Evolutionary conservation across 176 grass and related monocot species (phyloP), one percentile per base, ranked within the genome.

Genomic region (Canna indica): DNA sequence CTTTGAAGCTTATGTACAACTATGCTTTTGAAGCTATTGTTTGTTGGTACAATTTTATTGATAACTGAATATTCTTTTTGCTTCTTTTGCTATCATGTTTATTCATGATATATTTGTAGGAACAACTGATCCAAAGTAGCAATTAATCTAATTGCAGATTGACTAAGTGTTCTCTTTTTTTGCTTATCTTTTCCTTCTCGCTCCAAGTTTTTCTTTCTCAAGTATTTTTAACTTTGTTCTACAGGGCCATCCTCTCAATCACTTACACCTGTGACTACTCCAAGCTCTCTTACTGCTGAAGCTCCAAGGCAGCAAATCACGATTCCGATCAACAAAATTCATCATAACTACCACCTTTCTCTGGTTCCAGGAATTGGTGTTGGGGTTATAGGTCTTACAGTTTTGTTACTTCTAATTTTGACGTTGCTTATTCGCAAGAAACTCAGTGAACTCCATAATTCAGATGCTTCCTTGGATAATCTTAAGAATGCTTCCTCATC

Each of bases 331-430:
- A 85, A 70, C 30, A 83, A 63, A 80, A 70, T 72, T 38, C 79
- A 46, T 2, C 80, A 79, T 34, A 73, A 74, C 53, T 87, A 87
- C 73, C 82, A 80, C 53, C 76, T 99, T 69, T 78, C 89, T 52
- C 46, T 88, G 32, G 71, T 99, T 86, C 84, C 94, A 60, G 94
- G 94, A 80, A 90, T 99, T 66, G 94, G 94, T 42, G 93, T 99
- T 36, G 94, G 77, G 57, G 83, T 99, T 36, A 93, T 99, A 81
- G 38, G 79, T 27, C 41, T 93, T 48, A 78, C 94, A 5, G 71
- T 88, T 79, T 42, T 93, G 31, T 75, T 99, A 42, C 78, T 93
- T 28, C 58, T 93, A 30, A 64, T 85, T 34, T 70, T 99, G 39
- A 79, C 90, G 36, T 27, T 87, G 32, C 78, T 99, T 14, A 99